Conservation (phyloP, 441 rosid species). For the Macaranga tanarius region DNA sequence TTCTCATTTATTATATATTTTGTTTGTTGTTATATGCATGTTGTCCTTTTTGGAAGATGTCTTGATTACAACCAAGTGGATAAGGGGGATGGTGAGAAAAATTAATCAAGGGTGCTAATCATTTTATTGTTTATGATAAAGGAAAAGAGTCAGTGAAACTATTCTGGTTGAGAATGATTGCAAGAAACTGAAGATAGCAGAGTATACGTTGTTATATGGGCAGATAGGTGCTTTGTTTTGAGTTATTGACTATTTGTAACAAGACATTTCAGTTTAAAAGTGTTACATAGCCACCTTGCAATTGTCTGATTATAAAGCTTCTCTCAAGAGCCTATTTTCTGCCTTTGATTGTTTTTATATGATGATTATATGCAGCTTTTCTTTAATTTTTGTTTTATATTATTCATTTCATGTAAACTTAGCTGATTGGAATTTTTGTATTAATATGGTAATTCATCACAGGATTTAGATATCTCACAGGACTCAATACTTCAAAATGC, state of each 20-base stretch:
- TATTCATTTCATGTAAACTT: neutral
- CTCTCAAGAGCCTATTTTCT: constrained; percentile 3
- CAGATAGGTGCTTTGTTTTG: neutral
- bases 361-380: neutral
- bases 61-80: too few species aligned
- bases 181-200: too few species aligned
- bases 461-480: constrained; percentile 94
- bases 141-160: too few species aligned
- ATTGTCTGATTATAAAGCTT: neutral
- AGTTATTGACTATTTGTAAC: neutral
- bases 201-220: too few species aligned
- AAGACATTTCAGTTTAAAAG: neutral
- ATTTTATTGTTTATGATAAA: too few species aligned
- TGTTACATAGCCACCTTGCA: neutral
- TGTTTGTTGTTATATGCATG: too few species aligned
- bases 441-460: constrained; percentile 32
- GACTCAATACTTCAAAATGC: constrained; percentile 87
- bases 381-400: neutral
- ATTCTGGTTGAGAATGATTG: too few species aligned
- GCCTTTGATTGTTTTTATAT: neutral
- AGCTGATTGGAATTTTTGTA: neutral
- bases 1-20: neutral
- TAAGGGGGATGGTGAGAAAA: too few species aligned
- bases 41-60: too few species aligned
- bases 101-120: too few species aligned